Evolutionary conservation across 2,329 filamentous ascomycete species (phyloP), one percentile per base, ranked within the genome.

Genomic region (Colletotrichum musicola): DNA sequence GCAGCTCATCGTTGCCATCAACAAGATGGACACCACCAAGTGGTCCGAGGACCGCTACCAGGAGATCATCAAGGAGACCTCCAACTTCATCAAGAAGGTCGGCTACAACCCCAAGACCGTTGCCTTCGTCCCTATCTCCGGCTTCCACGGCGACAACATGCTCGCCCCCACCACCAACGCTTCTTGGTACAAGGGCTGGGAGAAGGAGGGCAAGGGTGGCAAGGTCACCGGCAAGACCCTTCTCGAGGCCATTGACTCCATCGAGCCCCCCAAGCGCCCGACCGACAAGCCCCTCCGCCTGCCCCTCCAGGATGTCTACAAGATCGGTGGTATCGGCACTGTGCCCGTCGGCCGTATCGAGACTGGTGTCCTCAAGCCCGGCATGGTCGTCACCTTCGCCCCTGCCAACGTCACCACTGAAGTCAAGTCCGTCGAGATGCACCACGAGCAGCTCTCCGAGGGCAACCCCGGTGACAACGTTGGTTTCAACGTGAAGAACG

Each of bases 401-500:
- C 96, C 96, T 77, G 88, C 95, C 89, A 94, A 94, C 91, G 95
- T 99, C 84, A 98, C 96, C 92, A 98, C 96, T 90, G 96, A 99
- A 93, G 96, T 98, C 91, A 99, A 99, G 94, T 98, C 95, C 86
- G 96, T 99, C 81, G 96, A 99, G 90, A 99, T 99, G 96, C 95
- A 98, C 92, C 95, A 98, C 94, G 94, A 98, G 90, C 95, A 98
- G 92, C 95, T 99, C 78, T 72, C 83, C 75, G 92, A 97, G 90
- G 96, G 96, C 93, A 82, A 93, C 76, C 96, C 96, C 82, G 96
- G 96, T 92, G 96, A 99, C 93, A 99, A 99, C 90, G 96, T 99
- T 85, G 96, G 96, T 80, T 99, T 99, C 95, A 99, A 99, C 93
- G 95, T 99, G 88, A 99, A 99, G 95, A 99, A 99, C 96, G 96